Evolutionary conservation across 495 filamentous ascomycete genomes (phyloP).

Genomic region (Aspergillus sparsus): DNA sequence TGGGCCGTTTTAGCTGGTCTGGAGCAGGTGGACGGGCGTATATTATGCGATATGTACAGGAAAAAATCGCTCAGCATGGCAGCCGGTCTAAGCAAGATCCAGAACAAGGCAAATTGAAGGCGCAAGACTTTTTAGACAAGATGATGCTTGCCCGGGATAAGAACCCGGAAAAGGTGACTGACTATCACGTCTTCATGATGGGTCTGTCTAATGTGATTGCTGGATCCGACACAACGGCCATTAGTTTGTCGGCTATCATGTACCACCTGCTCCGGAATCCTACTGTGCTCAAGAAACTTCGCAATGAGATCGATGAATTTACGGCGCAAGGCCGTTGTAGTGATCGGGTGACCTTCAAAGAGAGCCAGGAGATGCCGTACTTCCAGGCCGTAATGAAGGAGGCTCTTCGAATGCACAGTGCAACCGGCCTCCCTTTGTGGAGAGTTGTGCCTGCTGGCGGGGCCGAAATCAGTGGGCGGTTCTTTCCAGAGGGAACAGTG

Average conservation of each 20-base stretch:
- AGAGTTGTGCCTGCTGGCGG: conserved; percentile 46
- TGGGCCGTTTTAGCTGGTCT: conserved; percentile 44
- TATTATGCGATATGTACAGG: conserved; percentile 45
- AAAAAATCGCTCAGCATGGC: conserved; percentile 42
- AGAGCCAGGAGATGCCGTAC: conserved; percentile 52
- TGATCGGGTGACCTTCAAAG: conserved; percentile 43
- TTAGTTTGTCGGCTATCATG: conserved; percentile 50
- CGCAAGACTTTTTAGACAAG: conserved; percentile 56
- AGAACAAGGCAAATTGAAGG: conserved; percentile 33
- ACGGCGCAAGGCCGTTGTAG: conserved; percentile 32
- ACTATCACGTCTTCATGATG: conserved; percentile 51
- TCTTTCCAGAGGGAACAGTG: conserved; percentile 44
- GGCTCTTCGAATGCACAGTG: conserved; percentile 42
- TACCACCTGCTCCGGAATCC: conserved; percentile 52
- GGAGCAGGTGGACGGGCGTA: conserved; percentile 44
- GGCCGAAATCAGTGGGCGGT: conserved; percentile 33
- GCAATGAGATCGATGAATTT: conserved; percentile 46
- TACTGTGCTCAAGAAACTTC: conserved; percentile 37
- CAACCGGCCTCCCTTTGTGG: conserved; percentile 41
- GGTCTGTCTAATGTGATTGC: conserved; percentile 55
- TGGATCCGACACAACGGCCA: conserved; percentile 58
- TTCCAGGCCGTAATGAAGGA: conserved; percentile 53
- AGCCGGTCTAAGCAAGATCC: conserved; percentile 16
- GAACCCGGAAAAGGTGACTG: conserved; percentile 56
- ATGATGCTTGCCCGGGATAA: conserved; percentile 57